A percentile compares a stretch with the other conserved stretches of the same genome.
Conservation (phyloP, 768 basidiomycete genomes). For the Tricholoma furcatifolium region DNA sequence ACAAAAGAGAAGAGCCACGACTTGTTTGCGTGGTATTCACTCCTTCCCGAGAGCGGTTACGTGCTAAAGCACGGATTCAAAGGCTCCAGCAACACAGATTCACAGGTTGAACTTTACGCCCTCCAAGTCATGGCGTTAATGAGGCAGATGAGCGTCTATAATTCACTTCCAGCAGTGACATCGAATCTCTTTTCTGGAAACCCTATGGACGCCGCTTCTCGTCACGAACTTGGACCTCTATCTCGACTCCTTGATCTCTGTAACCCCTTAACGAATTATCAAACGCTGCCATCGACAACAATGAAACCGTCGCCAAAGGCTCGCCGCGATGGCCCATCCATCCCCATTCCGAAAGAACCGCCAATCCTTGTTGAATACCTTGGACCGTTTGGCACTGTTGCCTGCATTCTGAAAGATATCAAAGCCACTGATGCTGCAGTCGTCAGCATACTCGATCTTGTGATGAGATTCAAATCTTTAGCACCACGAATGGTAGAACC, state of each 20-base stretch:
- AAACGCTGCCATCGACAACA: neutral
- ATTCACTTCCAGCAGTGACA: neutral
- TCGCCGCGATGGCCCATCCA: too few species aligned
- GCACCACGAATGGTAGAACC: neutral
- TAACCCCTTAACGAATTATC: neutral
- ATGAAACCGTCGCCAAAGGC: too few species aligned
- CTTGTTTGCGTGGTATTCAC: neutral
- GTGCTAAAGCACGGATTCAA: neutral
- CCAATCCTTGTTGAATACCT: neutral
- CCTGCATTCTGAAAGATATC: neutral
- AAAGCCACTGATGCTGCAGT: too few species aligned
- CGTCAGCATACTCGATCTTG: too few species aligned
- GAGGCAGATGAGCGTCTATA: neutral
- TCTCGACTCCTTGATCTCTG: neutral
- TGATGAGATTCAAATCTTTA: neutral
- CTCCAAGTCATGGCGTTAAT: neutral
- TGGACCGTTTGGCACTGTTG: neutral
- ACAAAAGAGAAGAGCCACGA: too few species aligned
- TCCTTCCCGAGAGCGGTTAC: neutral
- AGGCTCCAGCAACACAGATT: neutral
- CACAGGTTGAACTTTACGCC: neutral
- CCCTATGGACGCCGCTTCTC: neutral
- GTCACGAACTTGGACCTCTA: neutral
- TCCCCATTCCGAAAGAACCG: neutral
- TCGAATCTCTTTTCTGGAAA: neutral